phyloP scores from a whole-genome alignment of 2,329 filamentous ascomycete species.

The Didymosphaeria variabile region DNA sequence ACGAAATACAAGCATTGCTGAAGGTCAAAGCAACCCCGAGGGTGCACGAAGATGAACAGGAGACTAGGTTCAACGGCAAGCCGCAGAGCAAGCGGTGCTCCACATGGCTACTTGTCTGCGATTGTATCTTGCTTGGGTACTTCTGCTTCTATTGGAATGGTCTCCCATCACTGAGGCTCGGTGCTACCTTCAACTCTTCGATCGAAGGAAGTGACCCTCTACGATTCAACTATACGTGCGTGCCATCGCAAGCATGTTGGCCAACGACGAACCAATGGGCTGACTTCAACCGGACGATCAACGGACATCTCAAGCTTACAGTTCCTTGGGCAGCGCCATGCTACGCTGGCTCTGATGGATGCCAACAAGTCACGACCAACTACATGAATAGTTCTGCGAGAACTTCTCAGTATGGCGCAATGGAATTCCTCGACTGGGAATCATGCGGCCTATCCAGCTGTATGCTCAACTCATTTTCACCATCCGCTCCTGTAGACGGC shows the following conservation, averaged over 20 bases:
- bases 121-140: not conserved
- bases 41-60: not conserved
- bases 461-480: slow-evolving; percentile 37
- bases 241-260: slow-evolving; percentile 50
- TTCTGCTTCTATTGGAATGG: not conserved
- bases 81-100: not conserved
- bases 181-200: not conserved
- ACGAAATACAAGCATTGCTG: slow-evolving; percentile 15
- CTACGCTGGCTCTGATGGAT: slow-evolving; percentile 24
- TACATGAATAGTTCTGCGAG: slow-evolving; percentile 32
- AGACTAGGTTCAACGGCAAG: too few relatives aligned
- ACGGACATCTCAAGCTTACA: slow-evolving; percentile 39
- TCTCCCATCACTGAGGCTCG: not conserved
- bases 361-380: not conserved
- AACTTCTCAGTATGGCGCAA: slow-evolving; percentile 42
- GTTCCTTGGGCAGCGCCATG: slow-evolving; percentile 46
- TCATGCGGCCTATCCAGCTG: slow-evolving; percentile 42
- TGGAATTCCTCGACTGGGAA: slow-evolving; percentile 49
- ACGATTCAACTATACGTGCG: slow-evolving; percentile 41
- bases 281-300: slow-evolving; percentile 43
- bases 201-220: not conserved
- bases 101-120: not conserved
- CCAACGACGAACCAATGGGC: slow-evolving; percentile 41
- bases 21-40: not conserved
- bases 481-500: slow-evolving; percentile 35